A percentile compares a stretch with the other conserved stretches of the same genome.
phyloP scores from a whole-genome alignment of 2,329 filamentous ascomycete species.

The Fusarium sp. region DNA sequence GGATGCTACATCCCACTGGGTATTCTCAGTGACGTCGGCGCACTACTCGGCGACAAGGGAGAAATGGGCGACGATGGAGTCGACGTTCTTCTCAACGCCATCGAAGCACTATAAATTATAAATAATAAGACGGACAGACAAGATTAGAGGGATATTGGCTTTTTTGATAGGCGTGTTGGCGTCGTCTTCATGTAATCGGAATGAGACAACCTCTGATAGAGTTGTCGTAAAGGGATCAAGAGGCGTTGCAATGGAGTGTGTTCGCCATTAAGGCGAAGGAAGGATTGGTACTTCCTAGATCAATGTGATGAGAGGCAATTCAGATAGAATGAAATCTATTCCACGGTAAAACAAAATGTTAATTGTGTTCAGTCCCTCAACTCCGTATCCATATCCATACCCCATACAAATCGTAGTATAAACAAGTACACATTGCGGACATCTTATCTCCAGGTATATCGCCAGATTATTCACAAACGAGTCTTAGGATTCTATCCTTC shows the following conservation, averaged over 20 bases:
- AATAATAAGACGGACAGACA: background rate
- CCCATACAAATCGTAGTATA: too few species aligned
- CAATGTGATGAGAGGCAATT: background rate
- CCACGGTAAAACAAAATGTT: background rate
- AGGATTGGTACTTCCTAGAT: background rate
- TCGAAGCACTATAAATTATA: conserved; percentile 59
- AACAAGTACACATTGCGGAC: too few species aligned
- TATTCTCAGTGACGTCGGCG: conserved; percentile 86
- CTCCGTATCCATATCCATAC: background rate
- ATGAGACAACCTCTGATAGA: conserved; percentile 26
- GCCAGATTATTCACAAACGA: background rate
- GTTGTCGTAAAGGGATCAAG: conserved; percentile 27
- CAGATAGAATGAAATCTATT: background rate
- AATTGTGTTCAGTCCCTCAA: background rate
- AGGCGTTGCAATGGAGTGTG: conserved; percentile 30
- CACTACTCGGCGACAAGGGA: conserved; percentile 71
- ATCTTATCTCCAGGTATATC: background rate
- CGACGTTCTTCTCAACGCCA: conserved; percentile 69
- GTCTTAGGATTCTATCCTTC: background rate
- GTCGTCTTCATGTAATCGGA: conserved; percentile 31
- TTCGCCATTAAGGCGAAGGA: background rate
- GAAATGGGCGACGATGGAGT: conserved; percentile 64
- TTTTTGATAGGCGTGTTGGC: conserved; percentile 29
- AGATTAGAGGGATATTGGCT: conserved; percentile 2
- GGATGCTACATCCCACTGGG: conserved; percentile 87